Evolutionary conservation across 2,329 filamentous ascomycete species (phyloP).

Genomic region (Alternaria rosae): DNA sequence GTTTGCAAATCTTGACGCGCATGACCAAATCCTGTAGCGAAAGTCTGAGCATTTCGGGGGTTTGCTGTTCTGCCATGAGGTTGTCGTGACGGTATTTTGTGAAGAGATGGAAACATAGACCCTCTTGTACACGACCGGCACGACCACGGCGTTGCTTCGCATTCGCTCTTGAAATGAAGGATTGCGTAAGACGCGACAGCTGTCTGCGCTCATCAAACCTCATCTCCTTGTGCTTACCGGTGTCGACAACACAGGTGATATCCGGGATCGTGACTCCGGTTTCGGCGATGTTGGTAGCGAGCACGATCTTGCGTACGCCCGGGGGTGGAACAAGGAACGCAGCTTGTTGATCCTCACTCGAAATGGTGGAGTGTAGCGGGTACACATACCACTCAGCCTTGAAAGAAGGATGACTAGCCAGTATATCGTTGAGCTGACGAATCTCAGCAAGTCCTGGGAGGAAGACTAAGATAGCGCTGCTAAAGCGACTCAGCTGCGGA

Average conservation of each 20-base stretch:
- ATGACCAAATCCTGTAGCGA: constrained; percentile 95
- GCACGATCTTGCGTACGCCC: constrained; percentile 88
- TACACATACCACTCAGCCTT: constrained; percentile 82
- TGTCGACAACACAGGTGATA: constrained; percentile 95
- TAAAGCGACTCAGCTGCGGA: constrained; percentile 72
- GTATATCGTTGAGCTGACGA: constrained; percentile 82
- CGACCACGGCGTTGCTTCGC: constrained; percentile 93
- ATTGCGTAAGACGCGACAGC: constrained; percentile 87
- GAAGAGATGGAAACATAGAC: constrained; percentile 94
- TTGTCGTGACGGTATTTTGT: constrained; percentile 88
- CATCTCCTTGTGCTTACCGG: constrained; percentile 97
- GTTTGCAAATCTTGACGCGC: constrained; percentile 95
- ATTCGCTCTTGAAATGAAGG: constrained; percentile 94
- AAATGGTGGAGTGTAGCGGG: constrained; percentile 91
- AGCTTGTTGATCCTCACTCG: constrained; percentile 93
- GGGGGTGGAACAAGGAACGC: constrained; percentile 86
- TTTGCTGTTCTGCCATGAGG: constrained; percentile 87
- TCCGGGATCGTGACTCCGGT: constrained; percentile 99
- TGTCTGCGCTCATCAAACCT: constrained; percentile 92
- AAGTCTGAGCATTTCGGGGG: constrained; percentile 92
- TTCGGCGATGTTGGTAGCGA: constrained; percentile 97
- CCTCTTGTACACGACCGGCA: constrained; percentile 93
- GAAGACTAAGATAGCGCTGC: constrained; percentile 92
- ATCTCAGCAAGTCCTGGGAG: constrained; percentile 95
- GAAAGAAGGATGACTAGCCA: constrained; percentile 79